Conservation (phyloP, 352 stramenopile genomes). For the Phytophthora pistaciae region DNA sequence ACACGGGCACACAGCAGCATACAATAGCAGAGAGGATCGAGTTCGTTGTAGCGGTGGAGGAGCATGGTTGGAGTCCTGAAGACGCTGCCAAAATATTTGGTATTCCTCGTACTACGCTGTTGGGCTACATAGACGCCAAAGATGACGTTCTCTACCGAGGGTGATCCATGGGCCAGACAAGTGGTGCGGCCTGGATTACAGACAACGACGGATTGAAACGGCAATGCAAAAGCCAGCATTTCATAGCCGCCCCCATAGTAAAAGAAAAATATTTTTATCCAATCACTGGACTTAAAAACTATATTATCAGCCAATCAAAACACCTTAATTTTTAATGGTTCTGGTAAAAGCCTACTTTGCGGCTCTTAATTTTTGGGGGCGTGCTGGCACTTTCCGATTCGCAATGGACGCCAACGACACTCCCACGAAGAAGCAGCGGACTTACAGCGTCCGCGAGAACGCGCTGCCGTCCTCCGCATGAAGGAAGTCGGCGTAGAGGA, state of each 20-base stretch:
- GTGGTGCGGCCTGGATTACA: too few species aligned
- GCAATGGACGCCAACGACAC: background rate
- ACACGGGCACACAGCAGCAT: too few species aligned
- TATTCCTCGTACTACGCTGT: too few species aligned
- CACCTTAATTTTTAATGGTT: background rate
- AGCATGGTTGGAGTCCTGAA: too few species aligned
- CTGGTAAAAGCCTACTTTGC: background rate
- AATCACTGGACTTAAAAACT: background rate
- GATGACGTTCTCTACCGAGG: too few species aligned
- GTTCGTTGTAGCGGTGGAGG: too few species aligned
- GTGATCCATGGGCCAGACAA: too few species aligned
- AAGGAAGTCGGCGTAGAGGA: background rate
- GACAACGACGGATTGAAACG: too few species aligned
- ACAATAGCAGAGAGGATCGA: too few species aligned
- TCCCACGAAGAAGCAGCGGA: background rate
- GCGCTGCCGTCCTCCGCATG: background rate
- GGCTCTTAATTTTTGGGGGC: background rate
- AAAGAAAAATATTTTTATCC: background rate
- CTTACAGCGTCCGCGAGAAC: background rate
- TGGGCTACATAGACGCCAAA: too few species aligned
- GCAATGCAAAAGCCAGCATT: too few species aligned
- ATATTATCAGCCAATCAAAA: background rate
- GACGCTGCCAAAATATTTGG: too few species aligned
- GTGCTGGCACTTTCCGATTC: conserved; percentile 7
- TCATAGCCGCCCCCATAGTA: background rate